Evolutionary conservation across 176 grass and related monocot genomes (phyloP).

Genomic region (Chloris gayana): DNA sequence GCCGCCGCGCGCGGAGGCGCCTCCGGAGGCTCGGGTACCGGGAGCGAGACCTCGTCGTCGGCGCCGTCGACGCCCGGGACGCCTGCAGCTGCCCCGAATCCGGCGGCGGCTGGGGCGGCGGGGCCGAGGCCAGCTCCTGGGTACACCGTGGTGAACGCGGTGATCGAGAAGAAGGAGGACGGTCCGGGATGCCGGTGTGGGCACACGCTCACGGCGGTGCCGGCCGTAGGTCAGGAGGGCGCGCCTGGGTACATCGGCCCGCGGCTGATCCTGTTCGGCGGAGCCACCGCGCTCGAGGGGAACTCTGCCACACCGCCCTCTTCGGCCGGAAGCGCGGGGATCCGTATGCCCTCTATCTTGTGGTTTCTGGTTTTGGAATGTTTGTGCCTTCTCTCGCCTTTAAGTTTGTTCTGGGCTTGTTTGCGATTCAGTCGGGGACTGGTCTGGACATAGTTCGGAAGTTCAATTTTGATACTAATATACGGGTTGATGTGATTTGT

Average conservation of each 20-base stretch:
- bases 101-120: conserved; percentile 26
- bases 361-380: conserved; percentile 28
- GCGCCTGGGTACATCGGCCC: conserved; percentile 72
- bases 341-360: conserved; percentile 66
- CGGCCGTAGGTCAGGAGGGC: conserved; percentile 87
- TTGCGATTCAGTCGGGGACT: neutral
- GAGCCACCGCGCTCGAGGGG: conserved; percentile 90
- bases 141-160: conserved; percentile 77
- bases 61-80: conserved; percentile 42
- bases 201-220: conserved; percentile 87
- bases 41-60: conserved; percentile 45
- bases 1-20: conserved; percentile 31
- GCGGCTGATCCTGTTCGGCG: conserved; percentile 85
- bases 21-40: conserved; percentile 8
- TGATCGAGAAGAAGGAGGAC: conserved; percentile 95
- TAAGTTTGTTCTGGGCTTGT: neutral
- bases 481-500: neutral
- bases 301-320: conserved; percentile 86
- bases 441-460: neutral
- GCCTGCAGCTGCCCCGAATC: conserved; percentile 1
- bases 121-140: conserved; percentile 74
- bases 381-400: neutral
- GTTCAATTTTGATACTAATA: conserved; percentile 24
- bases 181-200: conserved; percentile 87
- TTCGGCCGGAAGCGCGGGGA: conserved; percentile 81